These are phyloP conservation scores for Aureobasidium sp. DNA, from an alignment of 2,329 filamentous ascomycete genomes.

Conservation along the genomic window DNA sequence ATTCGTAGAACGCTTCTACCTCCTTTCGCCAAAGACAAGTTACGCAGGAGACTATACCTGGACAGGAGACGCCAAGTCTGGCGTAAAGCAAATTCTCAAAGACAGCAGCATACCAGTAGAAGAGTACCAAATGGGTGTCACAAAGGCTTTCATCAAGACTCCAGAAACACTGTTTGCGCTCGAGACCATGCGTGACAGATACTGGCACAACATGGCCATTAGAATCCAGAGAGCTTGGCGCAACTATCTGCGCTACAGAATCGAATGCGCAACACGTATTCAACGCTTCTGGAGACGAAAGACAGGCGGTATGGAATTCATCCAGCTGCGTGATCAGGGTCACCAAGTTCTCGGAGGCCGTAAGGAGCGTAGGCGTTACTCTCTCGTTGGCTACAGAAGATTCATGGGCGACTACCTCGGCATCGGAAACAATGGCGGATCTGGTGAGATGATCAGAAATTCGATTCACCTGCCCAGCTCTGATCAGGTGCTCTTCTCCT, in stretches of 20 bases:
- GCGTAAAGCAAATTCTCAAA: constrained; percentile 86
- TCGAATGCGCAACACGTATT: constrained; percentile 87
- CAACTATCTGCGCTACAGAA: constrained; percentile 86
- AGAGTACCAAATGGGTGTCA: constrained; percentile 94
- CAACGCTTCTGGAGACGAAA: constrained; percentile 95
- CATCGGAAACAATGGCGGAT: constrained; percentile 70
- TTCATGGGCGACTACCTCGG: constrained; percentile 95
- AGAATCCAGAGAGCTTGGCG: constrained; percentile 96
- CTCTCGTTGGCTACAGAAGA: constrained; percentile 80
- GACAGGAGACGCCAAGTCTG: constrained; percentile 80
- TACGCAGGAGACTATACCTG: constrained; percentile 98
- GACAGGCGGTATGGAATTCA: constrained; percentile 79
- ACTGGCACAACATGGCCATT: constrained; percentile 99
- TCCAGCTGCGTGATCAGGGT: constrained; percentile 81
- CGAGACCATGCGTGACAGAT: constrained; percentile 94
- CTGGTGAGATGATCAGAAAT: constrained; percentile 72
- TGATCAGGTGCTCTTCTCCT: constrained; percentile 81
- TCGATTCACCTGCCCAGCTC: constrained; percentile 61
- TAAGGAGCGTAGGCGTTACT: constrained; percentile 88
- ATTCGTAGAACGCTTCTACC: constrained; percentile 94
- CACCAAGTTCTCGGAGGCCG: constrained; percentile 73
- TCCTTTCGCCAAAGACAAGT: constrained; percentile 86
- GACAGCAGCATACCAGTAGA: constrained; percentile 93
- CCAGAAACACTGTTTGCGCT: constrained; percentile 94
- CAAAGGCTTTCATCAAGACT: constrained; percentile 96